Percentiles rank a stretch among this genome's conserved stretches.
Evolutionary conservation across 1,139 yeast species (phyloP).

Genomic region (Lizanozyma gosingica): DNA sequence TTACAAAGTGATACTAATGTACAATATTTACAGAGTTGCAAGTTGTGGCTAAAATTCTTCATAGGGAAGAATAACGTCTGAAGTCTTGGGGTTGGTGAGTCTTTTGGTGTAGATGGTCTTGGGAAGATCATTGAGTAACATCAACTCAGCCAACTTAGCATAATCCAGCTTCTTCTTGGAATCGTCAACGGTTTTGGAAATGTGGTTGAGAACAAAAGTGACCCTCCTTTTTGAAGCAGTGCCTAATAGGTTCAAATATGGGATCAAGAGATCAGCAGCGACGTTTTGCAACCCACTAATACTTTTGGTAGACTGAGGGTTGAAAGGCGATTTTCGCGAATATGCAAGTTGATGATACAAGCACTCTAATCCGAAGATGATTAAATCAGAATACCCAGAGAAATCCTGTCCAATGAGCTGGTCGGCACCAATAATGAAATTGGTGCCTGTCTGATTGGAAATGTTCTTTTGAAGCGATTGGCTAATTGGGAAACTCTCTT

Average conservation of each 20-base stretch:
- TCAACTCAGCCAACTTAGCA: background rate
- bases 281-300: background rate
- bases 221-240: background rate
- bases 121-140: background rate
- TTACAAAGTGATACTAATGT: background rate
- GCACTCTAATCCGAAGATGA: conserved; percentile 17
- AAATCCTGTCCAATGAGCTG: conserved; percentile 14
- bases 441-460: background rate
- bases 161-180: background rate
- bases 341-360: conserved; percentile 17
- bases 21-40: background rate
- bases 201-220: background rate
- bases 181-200: background rate
- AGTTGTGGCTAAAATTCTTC: background rate
- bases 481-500: background rate
- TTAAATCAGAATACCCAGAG: conserved; percentile 10
- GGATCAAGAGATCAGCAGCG: background rate
- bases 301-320: background rate
- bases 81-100: background rate
- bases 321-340: too few relatives aligned
- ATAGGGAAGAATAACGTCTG: background rate
- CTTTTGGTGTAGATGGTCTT: background rate
- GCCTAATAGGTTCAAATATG: background rate
- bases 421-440: conserved; percentile 2
- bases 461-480: background rate